These are phyloP conservation scores for Daedalea quercina DNA, from an alignment of 768 basidiomycete species.

Conservation along the genomic window DNA sequence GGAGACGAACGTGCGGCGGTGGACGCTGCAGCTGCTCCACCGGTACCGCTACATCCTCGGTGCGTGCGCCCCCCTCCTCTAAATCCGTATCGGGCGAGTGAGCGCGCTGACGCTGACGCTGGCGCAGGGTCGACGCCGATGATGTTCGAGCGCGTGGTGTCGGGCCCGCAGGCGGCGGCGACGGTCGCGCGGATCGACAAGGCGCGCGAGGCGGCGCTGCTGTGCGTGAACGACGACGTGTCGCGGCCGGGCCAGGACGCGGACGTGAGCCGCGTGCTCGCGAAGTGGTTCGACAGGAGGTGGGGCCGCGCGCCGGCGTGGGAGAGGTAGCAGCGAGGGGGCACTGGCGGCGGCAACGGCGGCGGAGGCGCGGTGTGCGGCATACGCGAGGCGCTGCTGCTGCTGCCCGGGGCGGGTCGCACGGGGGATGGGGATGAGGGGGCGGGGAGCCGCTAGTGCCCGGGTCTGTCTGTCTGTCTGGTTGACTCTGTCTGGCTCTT, in stretches of 20 bases:
- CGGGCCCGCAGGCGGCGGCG: constrained; percentile 7
- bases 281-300: constrained; percentile 11
- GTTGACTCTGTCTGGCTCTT: too few species aligned
- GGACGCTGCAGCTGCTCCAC: constrained; percentile 25
- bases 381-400: too few species aligned
- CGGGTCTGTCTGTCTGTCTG: too few species aligned
- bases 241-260: constrained; percentile 3
- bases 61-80: not conserved
- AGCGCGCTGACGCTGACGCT: not conserved
- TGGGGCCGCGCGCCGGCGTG: constrained; percentile 17
- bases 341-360: too few species aligned
- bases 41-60: constrained; percentile 29
- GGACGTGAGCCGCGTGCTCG: constrained; percentile 8
- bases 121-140: constrained; percentile 13
- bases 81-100: not conserved
- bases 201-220: constrained; percentile 18
- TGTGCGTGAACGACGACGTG: constrained; percentile 30
- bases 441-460: too few species aligned
- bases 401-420: too few species aligned
- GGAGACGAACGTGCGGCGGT: constrained; percentile 19
- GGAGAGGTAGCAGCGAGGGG: constrained; percentile 8
- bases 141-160: constrained; percentile 19
- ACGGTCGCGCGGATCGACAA: constrained; percentile 15
- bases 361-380: too few species aligned
- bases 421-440: too few species aligned